Evolutionary conservation across 2,329 filamentous ascomycete species (phyloP), one percentile per base, ranked within the genome.

Genomic region (Colletotrichum lupini): DNA sequence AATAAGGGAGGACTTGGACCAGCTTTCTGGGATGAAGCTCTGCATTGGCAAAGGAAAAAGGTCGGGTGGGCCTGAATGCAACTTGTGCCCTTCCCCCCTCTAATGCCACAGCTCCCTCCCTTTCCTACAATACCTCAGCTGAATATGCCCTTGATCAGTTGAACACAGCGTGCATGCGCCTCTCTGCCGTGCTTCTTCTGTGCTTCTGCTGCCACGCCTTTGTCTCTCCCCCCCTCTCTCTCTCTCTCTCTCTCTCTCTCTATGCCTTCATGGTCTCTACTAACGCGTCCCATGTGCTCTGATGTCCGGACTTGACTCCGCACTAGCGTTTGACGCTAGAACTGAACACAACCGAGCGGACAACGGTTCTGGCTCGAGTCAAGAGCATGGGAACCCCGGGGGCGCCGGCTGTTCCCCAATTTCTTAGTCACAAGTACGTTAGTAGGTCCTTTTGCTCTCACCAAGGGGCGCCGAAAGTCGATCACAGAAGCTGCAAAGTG

Each of bases 321-420:
- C 71, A 71, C 71, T 66, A 71, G 61, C 67, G 71, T 73, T 73
- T 73, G 71, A 73, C 67, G 71, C 71, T 73, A 73, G 56, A 71
- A 22, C 52, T 53, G 53, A 53, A 49, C 32, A 32, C 71, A 35
- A 56, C 67, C 60, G 67, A 71, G 67, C 71, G 64, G 7, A 37
- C 49, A 49, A 71, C 30, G 67, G 28, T 60, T 60, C 30, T 65
- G 66, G 67, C 46, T 60, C 46, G 28, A 52, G 67, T 65, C 26
- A 53, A 61, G 56, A 71, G 22, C 67, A 61, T 57, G 35, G 70
- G 28, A 57, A 35, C 56, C 61, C 67, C 56, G 71, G 71, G 55
- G 49, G 55, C 22, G 9, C 16, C 60, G 61, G 26, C 57, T 37
- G 19, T 49, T n/a, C 4, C 49, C 19, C 24, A 4, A 42, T 19